A percentile compares a stretch with the other conserved stretches of the same genome.
Conservation (phyloP, 1,284 basidiomycete species). For the Coniophora puteana region DNA sequence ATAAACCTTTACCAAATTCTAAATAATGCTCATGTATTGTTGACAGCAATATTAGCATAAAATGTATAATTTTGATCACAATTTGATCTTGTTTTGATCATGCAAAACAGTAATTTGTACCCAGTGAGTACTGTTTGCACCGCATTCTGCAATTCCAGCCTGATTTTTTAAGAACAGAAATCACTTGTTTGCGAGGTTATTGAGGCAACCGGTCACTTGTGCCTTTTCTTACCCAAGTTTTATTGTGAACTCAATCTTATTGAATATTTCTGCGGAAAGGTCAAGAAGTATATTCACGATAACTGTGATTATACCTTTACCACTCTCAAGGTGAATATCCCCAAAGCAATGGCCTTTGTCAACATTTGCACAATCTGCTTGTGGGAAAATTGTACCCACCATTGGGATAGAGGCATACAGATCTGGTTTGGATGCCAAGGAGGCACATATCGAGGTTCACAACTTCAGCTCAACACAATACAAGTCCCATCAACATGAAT, state of each 20-base stretch:
- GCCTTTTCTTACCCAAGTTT: conserved; percentile 17
- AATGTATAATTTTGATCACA: no score
- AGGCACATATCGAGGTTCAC: conserved; percentile 8
- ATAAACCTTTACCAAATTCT: no score
- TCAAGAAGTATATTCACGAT: background rate
- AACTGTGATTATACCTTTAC: conserved; percentile 25
- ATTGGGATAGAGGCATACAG: conserved; percentile 9
- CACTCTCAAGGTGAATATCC: conserved; percentile 20
- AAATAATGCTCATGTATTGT: no score
- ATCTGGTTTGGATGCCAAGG: conserved; percentile 7
- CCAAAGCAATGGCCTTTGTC: conserved; percentile 2
- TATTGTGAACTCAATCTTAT: conserved; percentile 20
- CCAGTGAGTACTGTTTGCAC: no score
- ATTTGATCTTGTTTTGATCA: no score
- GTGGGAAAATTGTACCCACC: conserved; percentile 7
- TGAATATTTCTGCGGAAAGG: conserved; percentile 19
- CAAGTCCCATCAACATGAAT: conserved; percentile 8
- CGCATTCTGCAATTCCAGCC: no score
- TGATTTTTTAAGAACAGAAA: conserved; percentile 10
- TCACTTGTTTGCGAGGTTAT: conserved; percentile 12
- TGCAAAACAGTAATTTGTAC: no score
- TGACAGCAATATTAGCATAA: no score
- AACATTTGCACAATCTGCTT: conserved; percentile 2
- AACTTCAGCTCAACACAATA: conserved; percentile 10
- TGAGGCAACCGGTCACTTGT: conserved; percentile 11